A percentile compares a stretch with the other conserved stretches of the same genome.
Conservation (phyloP, 352 stramenopile genomes). For the Phytophthora cactorum region DNA sequence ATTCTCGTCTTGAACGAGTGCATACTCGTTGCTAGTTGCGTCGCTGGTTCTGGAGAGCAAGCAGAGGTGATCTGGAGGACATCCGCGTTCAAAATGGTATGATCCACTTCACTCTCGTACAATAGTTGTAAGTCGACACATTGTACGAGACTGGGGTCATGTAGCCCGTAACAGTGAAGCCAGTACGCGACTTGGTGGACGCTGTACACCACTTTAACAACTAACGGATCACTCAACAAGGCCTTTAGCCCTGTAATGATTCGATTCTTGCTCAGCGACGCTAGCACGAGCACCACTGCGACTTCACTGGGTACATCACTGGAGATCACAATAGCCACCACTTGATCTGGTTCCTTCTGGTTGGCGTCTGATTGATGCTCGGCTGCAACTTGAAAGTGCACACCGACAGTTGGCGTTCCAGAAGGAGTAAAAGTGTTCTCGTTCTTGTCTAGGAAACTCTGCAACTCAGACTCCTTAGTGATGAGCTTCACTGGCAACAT, state of each 20-base stretch:
- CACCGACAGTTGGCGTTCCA: conserved; percentile 11
- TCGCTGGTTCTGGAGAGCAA: conserved; percentile 4
- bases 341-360: conserved; percentile 5
- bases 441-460: conserved; percentile 24
- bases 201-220: conserved; percentile 33
- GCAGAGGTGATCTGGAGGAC: conserved; percentile 21
- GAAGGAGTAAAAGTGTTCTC: conserved; percentile 8
- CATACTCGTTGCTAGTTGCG: conserved; percentile 9
- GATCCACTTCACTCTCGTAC: conserved; percentile 23
- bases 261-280: conserved; percentile 14
- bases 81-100: conserved; percentile 14
- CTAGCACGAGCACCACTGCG: conserved; percentile 22
- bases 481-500: conserved; percentile 9
- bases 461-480: conserved; percentile 13
- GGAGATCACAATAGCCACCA: conserved; percentile 22
- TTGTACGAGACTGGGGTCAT: conserved; percentile 32
- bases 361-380: not conserved
- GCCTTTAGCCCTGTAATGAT: conserved; percentile 14
- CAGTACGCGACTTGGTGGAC: conserved; percentile 28
- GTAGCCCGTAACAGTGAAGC: conserved; percentile 18
- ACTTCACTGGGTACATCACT: conserved; percentile 7
- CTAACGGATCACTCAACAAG: conserved; percentile 16
- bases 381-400: conserved; percentile 27
- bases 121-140: conserved; percentile 42
- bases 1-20: conserved; percentile 26